Conservation (phyloP, 2,329 filamentous ascomycete genomes). For the Pseudogymnoascus sp. region DNA sequence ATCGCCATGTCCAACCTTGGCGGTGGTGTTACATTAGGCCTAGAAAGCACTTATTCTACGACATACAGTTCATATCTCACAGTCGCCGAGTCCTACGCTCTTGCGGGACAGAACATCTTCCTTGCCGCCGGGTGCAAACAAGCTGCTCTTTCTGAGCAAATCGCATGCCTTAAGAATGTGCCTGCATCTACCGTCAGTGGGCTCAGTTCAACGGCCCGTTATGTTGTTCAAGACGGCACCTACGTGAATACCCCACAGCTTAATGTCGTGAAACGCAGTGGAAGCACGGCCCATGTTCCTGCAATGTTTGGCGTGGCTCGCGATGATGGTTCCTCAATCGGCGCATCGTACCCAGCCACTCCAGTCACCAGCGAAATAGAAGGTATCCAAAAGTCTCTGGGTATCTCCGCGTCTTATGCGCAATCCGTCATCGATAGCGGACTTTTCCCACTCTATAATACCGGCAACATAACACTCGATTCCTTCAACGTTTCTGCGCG, state of each 20-base stretch:
- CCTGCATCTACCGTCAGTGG: conserved; percentile 28
- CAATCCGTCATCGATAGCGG: conserved; percentile 38
- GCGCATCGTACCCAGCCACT: conserved; percentile 38
- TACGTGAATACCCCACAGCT: conserved; percentile 45
- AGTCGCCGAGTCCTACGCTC: conserved; percentile 42
- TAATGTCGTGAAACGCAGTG: conserved; percentile 38
- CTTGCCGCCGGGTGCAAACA: conserved; percentile 42
- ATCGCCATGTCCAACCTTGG: conserved; percentile 48
- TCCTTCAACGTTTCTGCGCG: conserved; percentile 49
- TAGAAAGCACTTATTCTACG: conserved; percentile 44
- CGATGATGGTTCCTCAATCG: conserved; percentile 46
- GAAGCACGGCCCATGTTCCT: conserved; percentile 42
- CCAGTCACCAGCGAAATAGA: conserved; percentile 37
- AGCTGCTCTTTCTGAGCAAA: conserved; percentile 36
- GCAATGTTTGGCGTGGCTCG: conserved; percentile 46
- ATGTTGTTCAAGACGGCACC: conserved; percentile 49
- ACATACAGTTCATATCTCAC: conserved; percentile 50
- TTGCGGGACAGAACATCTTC: conserved; percentile 45
- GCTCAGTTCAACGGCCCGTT: conserved; percentile 33
- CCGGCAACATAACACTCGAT: conserved; percentile 47
- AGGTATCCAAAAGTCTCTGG: conserved; percentile 40
- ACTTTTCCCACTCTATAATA: conserved; percentile 43
- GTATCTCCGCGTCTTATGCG: conserved; percentile 40
- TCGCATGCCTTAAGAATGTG: conserved; percentile 40
- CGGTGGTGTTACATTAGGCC: conserved; percentile 43